Percentiles rank a stretch among this genome's conserved stretches.
These are phyloP conservation scores for Cercospora brassicicola DNA, from an alignment of 2,329 filamentous ascomycete species.

Conservation along the genomic window DNA sequence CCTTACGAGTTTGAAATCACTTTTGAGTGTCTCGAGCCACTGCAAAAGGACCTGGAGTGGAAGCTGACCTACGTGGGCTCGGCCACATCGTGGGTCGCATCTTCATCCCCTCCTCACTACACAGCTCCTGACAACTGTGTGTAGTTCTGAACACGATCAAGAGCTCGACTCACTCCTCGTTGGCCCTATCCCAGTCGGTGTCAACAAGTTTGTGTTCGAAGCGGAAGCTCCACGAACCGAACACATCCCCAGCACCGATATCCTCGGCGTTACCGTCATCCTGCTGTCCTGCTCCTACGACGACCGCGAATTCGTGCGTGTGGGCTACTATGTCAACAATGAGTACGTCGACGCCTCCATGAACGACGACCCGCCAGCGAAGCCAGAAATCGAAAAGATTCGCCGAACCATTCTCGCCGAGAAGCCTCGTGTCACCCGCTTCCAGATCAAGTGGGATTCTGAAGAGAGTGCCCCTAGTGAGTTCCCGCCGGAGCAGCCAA, in stretches of 20 bases:
- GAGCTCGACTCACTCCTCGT: constrained; percentile 96
- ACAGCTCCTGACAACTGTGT: constrained; percentile 13
- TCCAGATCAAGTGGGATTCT: constrained; percentile 99
- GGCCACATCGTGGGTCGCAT: constrained; percentile 77
- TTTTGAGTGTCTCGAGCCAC: constrained; percentile 91
- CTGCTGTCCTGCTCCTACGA: constrained; percentile 96
- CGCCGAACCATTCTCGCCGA: constrained; percentile 89
- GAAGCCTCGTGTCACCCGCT: constrained; percentile 95
- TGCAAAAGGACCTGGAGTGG: constrained; percentile 98
- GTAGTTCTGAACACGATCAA: constrained; percentile 91
- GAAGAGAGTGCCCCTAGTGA: constrained; percentile 94
- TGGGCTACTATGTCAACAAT: constrained; percentile 99
- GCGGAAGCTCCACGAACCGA: constrained; percentile 87
- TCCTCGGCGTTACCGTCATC: constrained; percentile 95
- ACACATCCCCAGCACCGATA: constrained; percentile 90
- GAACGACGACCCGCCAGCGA: constrained; percentile 82
- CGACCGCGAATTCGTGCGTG: constrained; percentile 91
- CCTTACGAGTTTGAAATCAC: constrained; percentile 98
- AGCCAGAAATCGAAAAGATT: constrained; percentile 90
- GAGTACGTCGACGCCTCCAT: constrained; percentile 94
- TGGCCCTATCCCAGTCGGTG: constrained; percentile 92
- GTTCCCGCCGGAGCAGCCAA: constrained; percentile 95
- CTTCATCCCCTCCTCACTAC: background rate
- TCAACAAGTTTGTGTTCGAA: constrained; percentile 99
- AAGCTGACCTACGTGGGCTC: constrained; percentile 99